phyloP scores from a whole-genome alignment of 2,329 filamentous ascomycete genomes.

The Monilinia vaccinii-corymbosi region DNA sequence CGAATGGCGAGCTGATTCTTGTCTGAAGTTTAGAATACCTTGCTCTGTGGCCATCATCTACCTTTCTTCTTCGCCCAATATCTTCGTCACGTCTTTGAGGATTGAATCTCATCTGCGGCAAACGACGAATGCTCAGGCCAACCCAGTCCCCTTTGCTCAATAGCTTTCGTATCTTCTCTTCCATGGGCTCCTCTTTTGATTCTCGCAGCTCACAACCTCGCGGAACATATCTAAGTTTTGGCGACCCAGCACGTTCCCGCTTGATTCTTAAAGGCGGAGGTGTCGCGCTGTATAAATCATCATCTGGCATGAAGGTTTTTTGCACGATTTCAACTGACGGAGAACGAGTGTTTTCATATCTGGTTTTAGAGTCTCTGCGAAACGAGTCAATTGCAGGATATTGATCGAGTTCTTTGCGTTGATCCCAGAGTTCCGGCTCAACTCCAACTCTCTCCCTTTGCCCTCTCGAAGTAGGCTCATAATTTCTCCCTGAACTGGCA shows the following conservation, averaged over 20 bases:
- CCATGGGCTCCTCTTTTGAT: slow-evolving; percentile 14
- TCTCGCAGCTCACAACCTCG: slow-evolving; percentile 2
- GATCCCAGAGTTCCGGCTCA: neutral
- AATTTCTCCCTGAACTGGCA: neutral
- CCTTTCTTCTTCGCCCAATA: slow-evolving; percentile 24
- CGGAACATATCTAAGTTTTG: neutral
- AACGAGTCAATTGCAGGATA: neutral
- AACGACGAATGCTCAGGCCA: slow-evolving; percentile 22
- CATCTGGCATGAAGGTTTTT: slow-evolving; percentile 5
- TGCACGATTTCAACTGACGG: neutral
- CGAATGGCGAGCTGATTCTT: slow-evolving; percentile 17
- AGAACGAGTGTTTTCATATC: neutral
- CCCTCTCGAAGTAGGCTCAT: neutral
- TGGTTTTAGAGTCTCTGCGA: neutral
- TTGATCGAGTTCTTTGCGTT: neutral
- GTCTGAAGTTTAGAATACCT: slow-evolving; percentile 16
- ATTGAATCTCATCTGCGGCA: slow-evolving; percentile 18
- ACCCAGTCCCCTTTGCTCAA: slow-evolving; percentile 27
- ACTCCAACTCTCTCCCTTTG: neutral
- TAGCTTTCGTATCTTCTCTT: slow-evolving; percentile 23
- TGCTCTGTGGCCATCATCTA: slow-evolving; percentile 20
- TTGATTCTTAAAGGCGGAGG: slow-evolving; percentile 17
- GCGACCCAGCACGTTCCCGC: slow-evolving; percentile 7
- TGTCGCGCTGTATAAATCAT: slow-evolving; percentile 22
- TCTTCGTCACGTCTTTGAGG: slow-evolving; percentile 17